Percentiles rank a stretch among this genome's conserved stretches.
These are phyloP conservation scores for Brasilioporus rufonigricans DNA, from an alignment of 768 basidiomycete species.

Conservation along the genomic window DNA sequence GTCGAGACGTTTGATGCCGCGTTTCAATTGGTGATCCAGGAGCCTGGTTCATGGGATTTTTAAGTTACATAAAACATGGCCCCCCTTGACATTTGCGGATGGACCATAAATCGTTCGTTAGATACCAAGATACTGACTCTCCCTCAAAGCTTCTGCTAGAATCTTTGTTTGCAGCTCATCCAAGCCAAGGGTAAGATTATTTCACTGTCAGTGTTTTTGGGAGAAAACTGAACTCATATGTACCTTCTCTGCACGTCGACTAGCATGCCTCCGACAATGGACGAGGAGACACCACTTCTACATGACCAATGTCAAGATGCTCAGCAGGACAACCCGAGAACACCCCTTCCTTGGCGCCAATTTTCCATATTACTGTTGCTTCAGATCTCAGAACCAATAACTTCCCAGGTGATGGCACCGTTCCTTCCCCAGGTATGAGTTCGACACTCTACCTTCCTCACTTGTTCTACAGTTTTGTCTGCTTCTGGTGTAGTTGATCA, in stretches of 20 bases:
- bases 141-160: too few relatives aligned
- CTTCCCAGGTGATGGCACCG: constrained; percentile 70
- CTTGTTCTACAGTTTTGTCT: constrained; percentile 13
- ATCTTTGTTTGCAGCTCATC: too few relatives aligned
- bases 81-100: too few relatives aligned
- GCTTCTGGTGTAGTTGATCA: too few relatives aligned
- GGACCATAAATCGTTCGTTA: too few relatives aligned
- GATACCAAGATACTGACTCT: too few relatives aligned
- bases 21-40: too few relatives aligned
- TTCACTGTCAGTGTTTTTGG: too few relatives aligned
- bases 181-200: too few relatives aligned
- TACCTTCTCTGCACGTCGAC: background rate
- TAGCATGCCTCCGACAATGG: constrained; percentile 22
- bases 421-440: constrained; percentile 58
- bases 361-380: constrained; percentile 65
- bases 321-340: constrained; percentile 27
- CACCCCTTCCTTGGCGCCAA: constrained; percentile 69
- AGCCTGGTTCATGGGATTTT: too few relatives aligned
- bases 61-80: too few relatives aligned
- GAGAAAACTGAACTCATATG: background rate
- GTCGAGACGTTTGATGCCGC: too few relatives aligned
- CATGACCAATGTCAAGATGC: background rate
- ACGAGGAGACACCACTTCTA: constrained; percentile 61
- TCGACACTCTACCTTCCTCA: background rate
- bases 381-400: constrained; percentile 73